These are phyloP conservation scores for Hyphopichia pseudoburtonii DNA, from an alignment of 1,139 yeast genomes.

Conservation along the genomic window DNA sequence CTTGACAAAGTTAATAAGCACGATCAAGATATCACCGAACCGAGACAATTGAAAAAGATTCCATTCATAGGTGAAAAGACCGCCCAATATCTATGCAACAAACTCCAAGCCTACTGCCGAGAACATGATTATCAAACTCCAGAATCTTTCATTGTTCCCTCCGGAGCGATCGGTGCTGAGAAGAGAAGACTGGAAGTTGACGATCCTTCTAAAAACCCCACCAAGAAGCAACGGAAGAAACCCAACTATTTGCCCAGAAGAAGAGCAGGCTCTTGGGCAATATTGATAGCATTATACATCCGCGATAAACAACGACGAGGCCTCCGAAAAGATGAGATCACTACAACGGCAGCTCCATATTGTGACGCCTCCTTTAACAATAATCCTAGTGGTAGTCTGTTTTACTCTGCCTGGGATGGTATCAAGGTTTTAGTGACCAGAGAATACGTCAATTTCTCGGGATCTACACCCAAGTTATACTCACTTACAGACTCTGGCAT, in stretches of 20 bases:
- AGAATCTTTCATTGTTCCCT: slow-evolving; percentile 22
- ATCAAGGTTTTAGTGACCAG: slow-evolving; percentile 62
- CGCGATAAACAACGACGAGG: slow-evolving; percentile 53
- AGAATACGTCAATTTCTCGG: slow-evolving; percentile 57
- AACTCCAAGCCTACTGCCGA: slow-evolving; percentile 46
- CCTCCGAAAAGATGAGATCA: slow-evolving; percentile 60
- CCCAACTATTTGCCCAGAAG: slow-evolving; percentile 70
- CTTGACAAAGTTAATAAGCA: slow-evolving; percentile 39
- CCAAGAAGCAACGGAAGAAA: slow-evolving; percentile 22
- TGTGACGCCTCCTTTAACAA: slow-evolving; percentile 66
- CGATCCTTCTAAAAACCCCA: background rate
- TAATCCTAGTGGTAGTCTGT: slow-evolving; percentile 61
- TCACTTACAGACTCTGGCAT: slow-evolving; percentile 73
- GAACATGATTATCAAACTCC: slow-evolving; percentile 44
- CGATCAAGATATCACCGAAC: slow-evolving; percentile 45
- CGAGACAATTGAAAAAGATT: slow-evolving; percentile 50
- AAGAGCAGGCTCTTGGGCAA: slow-evolving; percentile 87
- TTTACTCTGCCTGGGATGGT: slow-evolving; percentile 79
- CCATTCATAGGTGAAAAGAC: slow-evolving; percentile 66
- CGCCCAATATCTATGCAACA: slow-evolving; percentile 42
- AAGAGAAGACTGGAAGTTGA: slow-evolving; percentile 3
- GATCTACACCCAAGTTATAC: slow-evolving; percentile 59
- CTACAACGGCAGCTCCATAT: slow-evolving; percentile 55
- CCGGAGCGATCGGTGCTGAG: slow-evolving; percentile 1
- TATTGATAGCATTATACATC: slow-evolving; percentile 61